These are phyloP conservation scores for Aristolochia fimbriata DNA, from an alignment of 164 flowering plant species.

Conservation along the genomic window DNA sequence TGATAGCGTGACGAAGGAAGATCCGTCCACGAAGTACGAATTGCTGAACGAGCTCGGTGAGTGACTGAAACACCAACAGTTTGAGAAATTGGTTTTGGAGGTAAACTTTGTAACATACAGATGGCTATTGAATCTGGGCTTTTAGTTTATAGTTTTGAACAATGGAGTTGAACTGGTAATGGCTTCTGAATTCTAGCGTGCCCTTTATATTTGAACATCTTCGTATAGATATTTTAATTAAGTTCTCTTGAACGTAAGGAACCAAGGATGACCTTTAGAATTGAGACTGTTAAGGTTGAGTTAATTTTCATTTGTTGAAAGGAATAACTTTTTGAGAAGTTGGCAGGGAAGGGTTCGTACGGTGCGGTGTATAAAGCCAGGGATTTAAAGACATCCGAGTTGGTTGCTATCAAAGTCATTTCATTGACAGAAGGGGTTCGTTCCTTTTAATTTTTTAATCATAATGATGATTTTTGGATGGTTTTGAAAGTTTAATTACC, in stretches of 20 bases:
- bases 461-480: neutral
- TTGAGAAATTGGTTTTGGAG: neutral
- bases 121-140: neutral
- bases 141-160: neutral
- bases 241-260: too few relatives aligned
- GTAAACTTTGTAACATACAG: neutral
- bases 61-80: constrained; percentile 5
- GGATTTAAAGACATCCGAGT: constrained; percentile 80
- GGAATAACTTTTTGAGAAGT: constrained; percentile 12
- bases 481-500: neutral
- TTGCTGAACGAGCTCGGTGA: constrained; percentile 84
- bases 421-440: constrained; percentile 88
- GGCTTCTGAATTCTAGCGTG: too few relatives aligned
- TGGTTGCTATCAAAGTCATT: constrained; percentile 97
- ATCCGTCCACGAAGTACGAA: constrained; percentile 83
- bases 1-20: constrained; percentile 72
- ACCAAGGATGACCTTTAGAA: too few relatives aligned
- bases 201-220: too few relatives aligned
- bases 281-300: too few relatives aligned
- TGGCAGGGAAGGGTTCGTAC: constrained; percentile 92
- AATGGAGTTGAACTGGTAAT: too few relatives aligned
- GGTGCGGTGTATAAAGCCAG: constrained; percentile 98
- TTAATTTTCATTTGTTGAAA: neutral
- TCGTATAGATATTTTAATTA: too few relatives aligned
- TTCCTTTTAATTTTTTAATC: neutral